A percentile compares a stretch with the other conserved stretches of the same genome.
Evolutionary conservation across 805 yeast genomes (phyloP).

Genomic region (Metschnikowia kofuensis): DNA sequence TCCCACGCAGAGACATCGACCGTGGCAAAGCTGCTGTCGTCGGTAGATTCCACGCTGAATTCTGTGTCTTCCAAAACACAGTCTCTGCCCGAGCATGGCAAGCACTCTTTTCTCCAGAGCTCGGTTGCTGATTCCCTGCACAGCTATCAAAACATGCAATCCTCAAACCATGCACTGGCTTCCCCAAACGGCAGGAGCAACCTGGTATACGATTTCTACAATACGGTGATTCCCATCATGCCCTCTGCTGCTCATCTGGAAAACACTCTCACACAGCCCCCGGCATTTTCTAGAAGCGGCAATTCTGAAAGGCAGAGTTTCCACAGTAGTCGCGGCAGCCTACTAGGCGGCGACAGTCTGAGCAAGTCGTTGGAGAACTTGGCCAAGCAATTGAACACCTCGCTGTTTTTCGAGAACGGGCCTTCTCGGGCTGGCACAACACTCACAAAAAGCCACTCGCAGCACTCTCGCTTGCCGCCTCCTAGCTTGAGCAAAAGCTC

Average conservation of each 20-base stretch:
- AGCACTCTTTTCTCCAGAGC: neutral
- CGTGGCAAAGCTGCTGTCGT: slow-evolving; percentile 3
- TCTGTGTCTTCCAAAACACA: neutral
- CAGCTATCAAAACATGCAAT: neutral
- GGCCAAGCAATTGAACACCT: slow-evolving; percentile 39
- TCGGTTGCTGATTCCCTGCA: neutral
- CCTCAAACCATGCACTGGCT: neutral
- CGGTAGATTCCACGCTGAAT: neutral
- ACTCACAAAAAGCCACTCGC: neutral
- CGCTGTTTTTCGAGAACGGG: slow-evolving; percentile 35
- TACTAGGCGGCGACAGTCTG: slow-evolving; percentile 6
- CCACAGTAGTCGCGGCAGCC: slow-evolving; percentile 11
- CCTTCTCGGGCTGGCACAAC: slow-evolving; percentile 34
- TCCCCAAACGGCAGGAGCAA: slow-evolving; percentile 16
- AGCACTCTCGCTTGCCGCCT: slow-evolving; percentile 5
- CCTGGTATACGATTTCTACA: slow-evolving; percentile 42
- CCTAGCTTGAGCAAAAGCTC: slow-evolving; percentile 15
- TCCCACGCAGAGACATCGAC: neutral
- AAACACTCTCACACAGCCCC: slow-evolving; percentile 9
- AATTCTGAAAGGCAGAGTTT: slow-evolving; percentile 9
- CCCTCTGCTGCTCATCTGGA: slow-evolving; percentile 13
- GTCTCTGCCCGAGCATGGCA: slow-evolving; percentile 5
- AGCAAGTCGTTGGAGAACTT: slow-evolving; percentile 30
- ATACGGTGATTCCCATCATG: slow-evolving; percentile 39
- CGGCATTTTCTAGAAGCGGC: neutral